phyloP scores from a whole-genome alignment of 257 asterid species.

The Ajuga chamaepitys region DNA sequence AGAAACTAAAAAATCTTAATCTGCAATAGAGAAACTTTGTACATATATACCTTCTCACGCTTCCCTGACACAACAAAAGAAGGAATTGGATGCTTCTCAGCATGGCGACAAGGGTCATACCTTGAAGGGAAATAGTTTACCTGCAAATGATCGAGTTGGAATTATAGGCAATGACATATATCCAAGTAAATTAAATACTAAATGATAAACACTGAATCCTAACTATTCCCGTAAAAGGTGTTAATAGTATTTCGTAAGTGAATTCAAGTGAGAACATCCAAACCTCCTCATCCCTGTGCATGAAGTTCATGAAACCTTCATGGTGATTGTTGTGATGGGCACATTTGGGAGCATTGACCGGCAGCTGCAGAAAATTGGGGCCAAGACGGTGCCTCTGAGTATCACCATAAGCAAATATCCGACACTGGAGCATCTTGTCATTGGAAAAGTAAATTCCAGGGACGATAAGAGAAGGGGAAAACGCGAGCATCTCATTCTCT shows the following conservation, averaged over 20 bases:
- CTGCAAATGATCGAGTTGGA: slow-evolving; percentile 22
- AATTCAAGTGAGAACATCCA: neutral
- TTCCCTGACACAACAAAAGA: slow-evolving; percentile 39
- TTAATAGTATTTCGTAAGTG: neutral
- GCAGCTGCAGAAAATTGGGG: slow-evolving; percentile 68
- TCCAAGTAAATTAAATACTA: neutral
- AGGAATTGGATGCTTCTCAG: slow-evolving; percentile 60
- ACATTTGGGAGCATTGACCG: slow-evolving; percentile 65
- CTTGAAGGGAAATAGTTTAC: slow-evolving; percentile 80
- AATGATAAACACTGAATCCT: neutral
- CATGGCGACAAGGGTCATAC: slow-evolving; percentile 53
- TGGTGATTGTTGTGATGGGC: slow-evolving; percentile 71
- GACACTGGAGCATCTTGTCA: slow-evolving; percentile 64
- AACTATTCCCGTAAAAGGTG: neutral
- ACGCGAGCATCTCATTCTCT: slow-evolving; percentile 69
- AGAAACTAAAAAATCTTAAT: slow-evolving; percentile 1
- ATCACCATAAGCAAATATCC: slow-evolving; percentile 58
- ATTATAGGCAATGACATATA: neutral
- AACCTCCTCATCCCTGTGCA: slow-evolving; percentile 83
- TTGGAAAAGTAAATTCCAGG: slow-evolving; percentile 62
- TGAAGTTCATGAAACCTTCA: slow-evolving; percentile 69
- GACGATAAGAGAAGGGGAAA: slow-evolving; percentile 52
- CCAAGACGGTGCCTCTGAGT: slow-evolving; percentile 86
- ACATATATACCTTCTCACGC: slow-evolving; percentile 44
- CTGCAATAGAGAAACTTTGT: neutral